These are phyloP conservation scores for Fusarium foetens DNA, from an alignment of 2,329 filamentous ascomycete species.

Conservation along the genomic window DNA sequence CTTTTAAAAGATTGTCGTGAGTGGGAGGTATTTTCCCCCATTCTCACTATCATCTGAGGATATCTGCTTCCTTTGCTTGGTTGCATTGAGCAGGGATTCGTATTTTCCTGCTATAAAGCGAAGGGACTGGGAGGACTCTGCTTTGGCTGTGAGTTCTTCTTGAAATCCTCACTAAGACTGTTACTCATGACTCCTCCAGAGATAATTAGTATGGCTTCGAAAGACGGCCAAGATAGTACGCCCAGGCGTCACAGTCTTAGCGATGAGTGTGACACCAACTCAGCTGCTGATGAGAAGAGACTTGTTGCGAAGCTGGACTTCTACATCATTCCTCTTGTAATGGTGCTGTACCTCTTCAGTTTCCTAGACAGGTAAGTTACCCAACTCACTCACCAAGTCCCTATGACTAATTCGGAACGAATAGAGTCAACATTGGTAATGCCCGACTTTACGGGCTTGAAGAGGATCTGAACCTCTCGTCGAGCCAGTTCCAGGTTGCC, in stretches of 20 bases:
- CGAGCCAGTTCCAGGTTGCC: slow-evolving; percentile 74
- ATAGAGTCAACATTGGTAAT: slow-evolving; percentile 77
- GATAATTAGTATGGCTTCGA: slow-evolving; percentile 19
- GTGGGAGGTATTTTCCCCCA: slow-evolving; percentile 21
- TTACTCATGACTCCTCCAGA: not conserved
- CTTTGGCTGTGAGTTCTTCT: slow-evolving; percentile 4
- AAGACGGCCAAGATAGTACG: slow-evolving; percentile 20
- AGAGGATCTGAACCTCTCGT: slow-evolving; percentile 67
- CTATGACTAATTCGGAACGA: slow-evolving; percentile 18
- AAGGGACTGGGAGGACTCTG: not conserved
- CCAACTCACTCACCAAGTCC: not conserved
- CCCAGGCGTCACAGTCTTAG: slow-evolving; percentile 29
- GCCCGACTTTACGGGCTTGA: slow-evolving; percentile 74
- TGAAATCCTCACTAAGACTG: not conserved
- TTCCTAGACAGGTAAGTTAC: slow-evolving; percentile 74
- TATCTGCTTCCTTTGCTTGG: slow-evolving; percentile 1
- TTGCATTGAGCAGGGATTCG: not conserved
- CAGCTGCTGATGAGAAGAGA: slow-evolving; percentile 57
- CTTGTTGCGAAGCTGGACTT: slow-evolving; percentile 73
- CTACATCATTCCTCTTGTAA: slow-evolving; percentile 72
- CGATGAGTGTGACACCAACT: slow-evolving; percentile 31
- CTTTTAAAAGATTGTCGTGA: slow-evolving; percentile 23
- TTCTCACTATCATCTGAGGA: not conserved
- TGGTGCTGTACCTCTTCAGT: slow-evolving; percentile 77
- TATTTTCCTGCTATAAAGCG: not conserved